A percentile compares a stretch with the other conserved stretches of the same genome.
These are phyloP conservation scores for Malassezia arunalokei DNA, from an alignment of 1,284 basidiomycete species.

Conservation along the genomic window DNA sequence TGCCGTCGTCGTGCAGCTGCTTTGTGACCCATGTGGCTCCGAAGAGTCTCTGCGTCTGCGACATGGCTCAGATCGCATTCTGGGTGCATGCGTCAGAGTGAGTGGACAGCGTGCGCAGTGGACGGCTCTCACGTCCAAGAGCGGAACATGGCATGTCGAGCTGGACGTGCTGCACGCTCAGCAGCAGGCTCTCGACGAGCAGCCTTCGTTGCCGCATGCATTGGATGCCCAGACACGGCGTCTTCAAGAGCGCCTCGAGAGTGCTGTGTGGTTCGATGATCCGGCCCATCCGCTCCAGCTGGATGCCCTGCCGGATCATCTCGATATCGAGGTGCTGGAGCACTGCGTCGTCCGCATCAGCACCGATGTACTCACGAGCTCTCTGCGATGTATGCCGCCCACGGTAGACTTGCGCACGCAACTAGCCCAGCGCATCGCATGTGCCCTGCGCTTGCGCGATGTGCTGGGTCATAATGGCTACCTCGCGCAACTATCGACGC, in stretches of 20 bases:
- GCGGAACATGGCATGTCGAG: slow-evolving; percentile 33
- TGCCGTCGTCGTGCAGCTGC: slow-evolving; percentile 27
- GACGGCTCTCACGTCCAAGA: slow-evolving; percentile 36
- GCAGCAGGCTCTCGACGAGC: slow-evolving; percentile 15
- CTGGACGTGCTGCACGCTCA: slow-evolving; percentile 19
- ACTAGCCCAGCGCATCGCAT: slow-evolving; percentile 61
- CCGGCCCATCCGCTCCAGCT: slow-evolving; percentile 70
- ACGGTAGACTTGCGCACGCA: slow-evolving; percentile 62
- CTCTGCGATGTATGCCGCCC: slow-evolving; percentile 15
- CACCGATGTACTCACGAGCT: slow-evolving; percentile 47
- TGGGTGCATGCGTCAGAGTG: slow-evolving; percentile 26
- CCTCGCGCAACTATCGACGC: slow-evolving; percentile 60
- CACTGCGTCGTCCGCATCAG: slow-evolving; percentile 60
- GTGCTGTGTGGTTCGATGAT: slow-evolving; percentile 68
- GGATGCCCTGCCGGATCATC: slow-evolving; percentile 63
- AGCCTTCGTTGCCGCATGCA: slow-evolving; percentile 16
- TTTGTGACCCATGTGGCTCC: slow-evolving; percentile 16
- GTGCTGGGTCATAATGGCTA: slow-evolving; percentile 54
- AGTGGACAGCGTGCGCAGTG: slow-evolving; percentile 15
- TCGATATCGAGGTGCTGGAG: slow-evolving; percentile 59
- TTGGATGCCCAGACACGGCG: slow-evolving; percentile 47
- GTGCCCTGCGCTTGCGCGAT: slow-evolving; percentile 66
- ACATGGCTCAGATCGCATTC: slow-evolving; percentile 34
- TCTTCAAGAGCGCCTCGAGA: slow-evolving; percentile 71
- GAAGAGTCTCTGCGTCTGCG: slow-evolving; percentile 46